A percentile compares a stretch with the other conserved stretches of the same genome.
phyloP scores from a whole-genome alignment of 352 stramenopile genomes.

The Phytophthora podocarpi region DNA sequence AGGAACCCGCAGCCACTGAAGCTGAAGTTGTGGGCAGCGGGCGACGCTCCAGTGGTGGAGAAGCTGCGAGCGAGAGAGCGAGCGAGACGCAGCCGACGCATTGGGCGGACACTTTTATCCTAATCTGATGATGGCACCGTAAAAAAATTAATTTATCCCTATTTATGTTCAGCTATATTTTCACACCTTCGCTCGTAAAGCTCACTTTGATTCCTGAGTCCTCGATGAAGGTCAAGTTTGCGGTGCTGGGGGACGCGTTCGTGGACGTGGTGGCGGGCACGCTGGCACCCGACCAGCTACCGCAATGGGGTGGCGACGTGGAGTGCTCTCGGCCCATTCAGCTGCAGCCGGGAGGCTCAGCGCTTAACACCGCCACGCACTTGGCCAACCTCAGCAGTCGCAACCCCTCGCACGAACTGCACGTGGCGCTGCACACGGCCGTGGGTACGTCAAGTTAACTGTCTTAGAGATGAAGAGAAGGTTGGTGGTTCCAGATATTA shows the following conservation, averaged over 20 bases:
- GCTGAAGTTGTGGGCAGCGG: slow-evolving; percentile 55
- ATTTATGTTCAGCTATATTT: no score
- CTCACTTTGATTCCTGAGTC: no score
- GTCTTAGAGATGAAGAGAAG: not conserved
- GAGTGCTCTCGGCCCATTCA: slow-evolving; percentile 72
- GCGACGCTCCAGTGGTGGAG: slow-evolving; percentile 11
- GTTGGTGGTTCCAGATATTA: not conserved
- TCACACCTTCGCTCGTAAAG: no score
- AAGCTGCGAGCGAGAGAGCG: slow-evolving; percentile 1
- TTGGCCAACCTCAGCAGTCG: slow-evolving; percentile 56
- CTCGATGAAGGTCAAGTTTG: slow-evolving; percentile 50
- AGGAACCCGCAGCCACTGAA: slow-evolving; percentile 85
- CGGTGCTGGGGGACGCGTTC: slow-evolving; percentile 72
- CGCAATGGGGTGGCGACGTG: slow-evolving; percentile 79
- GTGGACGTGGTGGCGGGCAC: slow-evolving; percentile 84
- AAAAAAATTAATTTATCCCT: not conserved
- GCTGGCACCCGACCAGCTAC: slow-evolving; percentile 62
- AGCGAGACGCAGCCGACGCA: not conserved
- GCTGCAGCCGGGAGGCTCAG: slow-evolving; percentile 80
- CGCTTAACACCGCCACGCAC: slow-evolving; percentile 85
- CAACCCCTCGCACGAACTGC: slow-evolving; percentile 30
- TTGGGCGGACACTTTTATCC: not conserved
- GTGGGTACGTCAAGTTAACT: slow-evolving; percentile 45
- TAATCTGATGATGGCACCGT: not conserved
- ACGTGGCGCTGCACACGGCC: slow-evolving; percentile 64